Percentiles rank a stretch among this genome's conserved stretches.
phyloP scores from a whole-genome alignment of 179 eudicot genomes.

The Dionaea muscipula region DNA sequence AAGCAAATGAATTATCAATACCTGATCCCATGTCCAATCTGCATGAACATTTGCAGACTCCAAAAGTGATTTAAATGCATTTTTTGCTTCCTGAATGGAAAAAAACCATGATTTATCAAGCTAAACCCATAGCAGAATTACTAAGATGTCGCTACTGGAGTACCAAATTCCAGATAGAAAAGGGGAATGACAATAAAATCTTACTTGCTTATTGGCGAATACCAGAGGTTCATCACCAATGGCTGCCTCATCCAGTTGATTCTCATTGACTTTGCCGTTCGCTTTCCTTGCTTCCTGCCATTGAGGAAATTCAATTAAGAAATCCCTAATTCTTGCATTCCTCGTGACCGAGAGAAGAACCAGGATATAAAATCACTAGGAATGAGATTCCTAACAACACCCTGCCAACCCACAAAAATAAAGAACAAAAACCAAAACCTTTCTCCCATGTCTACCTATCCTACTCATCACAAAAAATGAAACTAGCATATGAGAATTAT shows the following conservation, averaged over 20 bases:
- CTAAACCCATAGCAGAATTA: background rate
- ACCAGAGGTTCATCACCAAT: constrained; percentile 64
- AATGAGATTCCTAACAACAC: no score
- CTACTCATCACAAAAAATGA: no score
- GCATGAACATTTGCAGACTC: constrained; percentile 88
- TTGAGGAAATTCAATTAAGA: constrained; percentile 1
- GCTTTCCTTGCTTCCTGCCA: constrained; percentile 72
- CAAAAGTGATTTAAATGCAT: constrained; percentile 71
- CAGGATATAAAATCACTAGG: no score
- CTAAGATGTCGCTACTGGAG: background rate
- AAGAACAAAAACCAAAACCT: no score
- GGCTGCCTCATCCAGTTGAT: constrained; percentile 45
- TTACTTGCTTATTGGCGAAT: constrained; percentile 80
- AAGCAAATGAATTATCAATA: constrained; percentile 10
- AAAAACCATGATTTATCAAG: constrained; percentile 4
- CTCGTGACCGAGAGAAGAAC: background rate
- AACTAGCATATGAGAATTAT: no score
- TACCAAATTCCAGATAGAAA: background rate
- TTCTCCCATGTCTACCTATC: no score
- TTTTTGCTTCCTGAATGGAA: constrained; percentile 65
- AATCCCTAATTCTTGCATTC: background rate
- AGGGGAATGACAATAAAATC: background rate
- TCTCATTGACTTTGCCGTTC: constrained; percentile 42
- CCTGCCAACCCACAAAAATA: no score
- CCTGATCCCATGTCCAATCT: constrained; percentile 99